Conservation (phyloP, 2,329 filamentous ascomycete genomes). For the Xylaria sp. region DNA sequence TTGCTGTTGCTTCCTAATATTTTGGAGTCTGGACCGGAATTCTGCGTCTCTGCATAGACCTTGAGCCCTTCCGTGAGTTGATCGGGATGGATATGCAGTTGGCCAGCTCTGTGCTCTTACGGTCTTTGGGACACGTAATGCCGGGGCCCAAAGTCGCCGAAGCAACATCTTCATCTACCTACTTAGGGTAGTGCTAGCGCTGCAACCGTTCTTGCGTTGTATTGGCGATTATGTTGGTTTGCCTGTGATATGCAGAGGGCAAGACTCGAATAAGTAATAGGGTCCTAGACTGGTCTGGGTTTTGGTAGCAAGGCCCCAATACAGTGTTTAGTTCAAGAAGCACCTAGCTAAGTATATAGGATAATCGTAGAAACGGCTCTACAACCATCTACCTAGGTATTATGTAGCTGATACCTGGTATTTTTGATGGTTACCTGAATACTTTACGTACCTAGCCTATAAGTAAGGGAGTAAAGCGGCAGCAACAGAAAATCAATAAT, state of each 20-base stretch:
- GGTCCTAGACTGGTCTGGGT: too few species aligned
- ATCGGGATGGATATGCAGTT: background rate
- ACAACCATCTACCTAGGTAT: too few species aligned
- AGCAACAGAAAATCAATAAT: too few species aligned
- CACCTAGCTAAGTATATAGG: too few species aligned
- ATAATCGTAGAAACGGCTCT: too few species aligned
- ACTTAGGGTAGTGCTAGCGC: too few species aligned
- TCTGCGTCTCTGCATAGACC: background rate
- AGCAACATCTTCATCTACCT: constrained; percentile 13
- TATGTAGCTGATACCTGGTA: too few species aligned
- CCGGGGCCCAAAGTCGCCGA: background rate
- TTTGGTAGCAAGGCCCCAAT: background rate
- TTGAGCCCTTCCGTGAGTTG: background rate
- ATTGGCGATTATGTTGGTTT: background rate
- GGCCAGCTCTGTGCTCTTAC: background rate
- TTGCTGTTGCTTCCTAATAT: background rate
- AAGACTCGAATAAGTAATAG: too few species aligned
- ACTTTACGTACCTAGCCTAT: too few species aligned
- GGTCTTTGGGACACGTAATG: background rate
- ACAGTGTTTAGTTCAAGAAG: too few species aligned
- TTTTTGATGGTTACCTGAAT: too few species aligned
- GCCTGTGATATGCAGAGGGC: background rate
- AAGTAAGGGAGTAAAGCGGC: too few species aligned
- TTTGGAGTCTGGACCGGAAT: background rate
- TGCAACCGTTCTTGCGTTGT: background rate